phyloP scores from a whole-genome alignment of 2,329 filamentous ascomycete species.

The Cordyceps fumosorosea region DNA sequence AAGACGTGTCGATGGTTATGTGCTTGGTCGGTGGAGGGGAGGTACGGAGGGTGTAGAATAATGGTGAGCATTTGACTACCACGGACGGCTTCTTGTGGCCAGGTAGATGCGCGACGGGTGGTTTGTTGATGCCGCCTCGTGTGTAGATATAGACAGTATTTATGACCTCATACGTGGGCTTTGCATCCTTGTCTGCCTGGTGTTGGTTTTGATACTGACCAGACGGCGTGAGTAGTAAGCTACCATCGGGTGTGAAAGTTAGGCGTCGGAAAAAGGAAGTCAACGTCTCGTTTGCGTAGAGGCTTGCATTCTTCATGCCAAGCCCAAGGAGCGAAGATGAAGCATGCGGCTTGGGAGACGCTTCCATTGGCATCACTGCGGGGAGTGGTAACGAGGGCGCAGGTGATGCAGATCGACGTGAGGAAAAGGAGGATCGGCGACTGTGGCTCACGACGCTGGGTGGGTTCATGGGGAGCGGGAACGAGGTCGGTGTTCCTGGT shows the following conservation, averaged over 20 bases:
- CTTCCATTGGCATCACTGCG: slow-evolving; percentile 88
- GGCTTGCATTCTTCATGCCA: slow-evolving; percentile 73
- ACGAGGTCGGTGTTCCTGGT: slow-evolving; percentile 85
- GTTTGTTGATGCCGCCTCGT: slow-evolving; percentile 90
- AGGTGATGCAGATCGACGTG: slow-evolving; percentile 81
- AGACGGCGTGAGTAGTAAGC: slow-evolving; percentile 85
- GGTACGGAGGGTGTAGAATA: slow-evolving; percentile 77
- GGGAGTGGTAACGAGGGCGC: slow-evolving; percentile 90
- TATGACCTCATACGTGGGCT: slow-evolving; percentile 75
- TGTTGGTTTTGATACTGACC: slow-evolving; percentile 88
- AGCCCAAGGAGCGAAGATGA: slow-evolving; percentile 45
- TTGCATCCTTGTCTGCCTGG: slow-evolving; percentile 57
- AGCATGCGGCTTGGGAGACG: slow-evolving; percentile 72
- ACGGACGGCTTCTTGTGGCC: slow-evolving; percentile 98
- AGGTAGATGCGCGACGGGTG: slow-evolving; percentile 87
- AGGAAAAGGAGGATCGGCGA: slow-evolving; percentile 87
- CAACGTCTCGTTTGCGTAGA: slow-evolving; percentile 94
- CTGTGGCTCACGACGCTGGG: slow-evolving; percentile 84
- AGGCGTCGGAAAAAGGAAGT: slow-evolving; percentile 94
- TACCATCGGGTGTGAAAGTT: slow-evolving; percentile 92
- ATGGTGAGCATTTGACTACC: slow-evolving; percentile 86
- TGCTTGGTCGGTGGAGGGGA: slow-evolving; percentile 67
- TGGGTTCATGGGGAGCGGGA: slow-evolving; percentile 92
- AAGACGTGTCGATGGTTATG: slow-evolving; percentile 92
- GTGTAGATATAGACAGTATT: slow-evolving; percentile 99